These are phyloP conservation scores for Echinochloa phyllopogon DNA, from an alignment of 176 grass and related monocot genomes.

Conservation along the genomic window DNA sequence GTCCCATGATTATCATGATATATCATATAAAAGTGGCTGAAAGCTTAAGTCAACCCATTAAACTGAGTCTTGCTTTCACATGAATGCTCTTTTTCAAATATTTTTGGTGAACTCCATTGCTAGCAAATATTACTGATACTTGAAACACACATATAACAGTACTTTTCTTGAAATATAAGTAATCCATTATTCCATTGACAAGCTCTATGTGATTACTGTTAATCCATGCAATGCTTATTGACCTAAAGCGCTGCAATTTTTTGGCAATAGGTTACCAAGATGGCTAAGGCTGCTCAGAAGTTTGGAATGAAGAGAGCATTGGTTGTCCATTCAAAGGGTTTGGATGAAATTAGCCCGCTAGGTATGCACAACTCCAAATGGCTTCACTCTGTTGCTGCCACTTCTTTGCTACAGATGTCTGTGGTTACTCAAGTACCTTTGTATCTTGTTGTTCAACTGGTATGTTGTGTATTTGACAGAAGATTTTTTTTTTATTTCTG, in stretches of 20 bases:
- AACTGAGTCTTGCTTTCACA: neutral
- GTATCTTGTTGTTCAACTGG: slow-evolving; percentile 26
- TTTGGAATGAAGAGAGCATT: slow-evolving; percentile 97
- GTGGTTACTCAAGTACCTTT: neutral
- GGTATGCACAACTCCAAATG: slow-evolving; percentile 52
- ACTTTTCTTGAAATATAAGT: slow-evolving; percentile 1
- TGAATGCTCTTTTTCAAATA: neutral
- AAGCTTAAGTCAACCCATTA: neutral
- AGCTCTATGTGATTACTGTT: neutral
- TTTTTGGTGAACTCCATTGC: neutral
- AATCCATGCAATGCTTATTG: slow-evolving; percentile 16
- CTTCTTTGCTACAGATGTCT: slow-evolving; percentile 23
- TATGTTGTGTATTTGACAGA: slow-evolving; percentile 38
- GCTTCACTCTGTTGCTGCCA: slow-evolving; percentile 22
- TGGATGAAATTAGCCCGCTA: slow-evolving; percentile 98
- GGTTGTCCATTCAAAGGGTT: slow-evolving; percentile 94
- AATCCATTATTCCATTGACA: neutral
- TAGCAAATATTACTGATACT: slow-evolving; percentile 11
- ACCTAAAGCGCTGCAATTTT: neutral
- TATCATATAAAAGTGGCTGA: neutral
- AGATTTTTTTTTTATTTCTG: slow-evolving; percentile 22
- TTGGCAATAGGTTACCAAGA: slow-evolving; percentile 78
- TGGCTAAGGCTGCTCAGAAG: slow-evolving; percentile 85
- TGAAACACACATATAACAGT: neutral
- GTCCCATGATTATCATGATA: neutral